phyloP scores from a whole-genome alignment of 176 grass and related monocot genomes.

The Oryza brachyantha region DNA sequence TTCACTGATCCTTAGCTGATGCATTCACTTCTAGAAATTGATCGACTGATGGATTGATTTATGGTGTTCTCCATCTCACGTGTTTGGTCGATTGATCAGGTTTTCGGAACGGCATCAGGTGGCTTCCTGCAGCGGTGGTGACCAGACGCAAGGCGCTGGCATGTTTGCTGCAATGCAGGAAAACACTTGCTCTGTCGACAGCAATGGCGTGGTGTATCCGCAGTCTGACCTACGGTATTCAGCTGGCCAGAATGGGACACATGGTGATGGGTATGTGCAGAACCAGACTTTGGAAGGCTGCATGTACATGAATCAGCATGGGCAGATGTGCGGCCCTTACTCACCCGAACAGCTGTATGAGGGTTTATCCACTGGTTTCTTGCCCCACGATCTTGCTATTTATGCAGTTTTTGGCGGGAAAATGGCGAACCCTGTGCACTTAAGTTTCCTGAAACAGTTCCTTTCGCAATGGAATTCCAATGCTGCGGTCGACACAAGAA shows the following conservation, averaged over 20 bases:
- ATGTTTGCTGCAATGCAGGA: conserved; percentile 46
- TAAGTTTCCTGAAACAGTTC: conserved; percentile 68
- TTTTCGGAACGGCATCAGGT: not conserved
- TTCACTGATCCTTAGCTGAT: not conserved
- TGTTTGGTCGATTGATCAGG: conserved; percentile 14
- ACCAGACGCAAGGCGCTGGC: conserved; percentile 13
- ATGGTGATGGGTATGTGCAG: not conserved
- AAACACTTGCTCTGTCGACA: conserved; percentile 27
- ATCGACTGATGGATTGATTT: not conserved
- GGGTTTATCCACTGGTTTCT: conserved; percentile 69
- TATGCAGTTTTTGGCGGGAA: conserved; percentile 70
- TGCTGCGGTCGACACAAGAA: not conserved
- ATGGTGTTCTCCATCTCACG: not conserved
- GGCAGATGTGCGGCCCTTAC: conserved; percentile 92
- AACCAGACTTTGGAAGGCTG: conserved; percentile 55
- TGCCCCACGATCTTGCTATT: conserved; percentile 67
- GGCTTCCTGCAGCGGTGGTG: conserved; percentile 9
- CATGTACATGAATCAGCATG: conserved; percentile 73
- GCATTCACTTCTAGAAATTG: not conserved
- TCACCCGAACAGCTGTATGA: conserved; percentile 64
- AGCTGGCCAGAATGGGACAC: conserved; percentile 12
- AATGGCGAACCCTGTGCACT: conserved; percentile 48
- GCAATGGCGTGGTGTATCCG: conserved; percentile 7
- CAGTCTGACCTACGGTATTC: conserved; percentile 2
- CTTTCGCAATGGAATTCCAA: conserved; percentile 33